Evolutionary conservation across 805 yeast species (phyloP).

Genomic region (Candida schatavii): DNA sequence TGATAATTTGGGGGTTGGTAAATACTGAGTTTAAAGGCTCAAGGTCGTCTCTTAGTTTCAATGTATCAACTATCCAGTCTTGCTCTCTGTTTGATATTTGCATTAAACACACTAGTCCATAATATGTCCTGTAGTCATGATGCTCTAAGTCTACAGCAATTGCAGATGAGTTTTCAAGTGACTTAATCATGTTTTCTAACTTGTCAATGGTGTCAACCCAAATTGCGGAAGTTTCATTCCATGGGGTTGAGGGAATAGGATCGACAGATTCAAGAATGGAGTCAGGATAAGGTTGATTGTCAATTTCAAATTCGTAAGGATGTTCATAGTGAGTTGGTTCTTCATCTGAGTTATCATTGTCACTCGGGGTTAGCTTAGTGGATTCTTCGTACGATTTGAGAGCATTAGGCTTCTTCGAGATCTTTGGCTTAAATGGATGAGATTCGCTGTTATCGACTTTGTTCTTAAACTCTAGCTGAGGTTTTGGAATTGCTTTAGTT

Average conservation of each 20-base stretch:
- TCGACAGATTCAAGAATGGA: conserved; percentile 37
- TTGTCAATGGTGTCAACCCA: conserved; percentile 68
- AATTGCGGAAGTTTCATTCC: conserved; percentile 61
- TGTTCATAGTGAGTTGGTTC: conserved; percentile 65
- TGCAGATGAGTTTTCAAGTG: conserved; percentile 50
- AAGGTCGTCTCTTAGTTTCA: conserved; percentile 72
- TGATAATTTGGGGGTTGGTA: conserved; percentile 75
- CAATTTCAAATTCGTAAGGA: conserved; percentile 79
- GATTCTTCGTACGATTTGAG: conserved; percentile 54
- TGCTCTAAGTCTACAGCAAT: conserved; percentile 96
- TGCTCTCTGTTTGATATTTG: conserved; percentile 80
- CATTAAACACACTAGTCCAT: conserved; percentile 90
- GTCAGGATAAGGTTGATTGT: conserved; percentile 64
- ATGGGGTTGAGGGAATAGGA: conserved; percentile 55
- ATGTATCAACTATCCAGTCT: conserved; percentile 87
- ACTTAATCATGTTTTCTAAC: conserved; percentile 52
- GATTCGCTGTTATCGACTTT: conserved; percentile 67
- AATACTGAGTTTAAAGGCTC: conserved; percentile 67
- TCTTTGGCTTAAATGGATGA: conserved; percentile 73
- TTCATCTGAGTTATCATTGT: conserved; percentile 30
- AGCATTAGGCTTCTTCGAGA: conserved; percentile 72
- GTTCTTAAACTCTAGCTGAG: conserved; percentile 59
- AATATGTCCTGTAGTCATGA: conserved; percentile 86
- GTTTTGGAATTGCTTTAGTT: conserved; percentile 43
- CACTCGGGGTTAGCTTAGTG: conserved; percentile 25